Evolutionary conservation across 2,329 filamentous ascomycete species (phyloP), one percentile per base, ranked within the genome.

Genomic region (Emergomyces orientalis): DNA sequence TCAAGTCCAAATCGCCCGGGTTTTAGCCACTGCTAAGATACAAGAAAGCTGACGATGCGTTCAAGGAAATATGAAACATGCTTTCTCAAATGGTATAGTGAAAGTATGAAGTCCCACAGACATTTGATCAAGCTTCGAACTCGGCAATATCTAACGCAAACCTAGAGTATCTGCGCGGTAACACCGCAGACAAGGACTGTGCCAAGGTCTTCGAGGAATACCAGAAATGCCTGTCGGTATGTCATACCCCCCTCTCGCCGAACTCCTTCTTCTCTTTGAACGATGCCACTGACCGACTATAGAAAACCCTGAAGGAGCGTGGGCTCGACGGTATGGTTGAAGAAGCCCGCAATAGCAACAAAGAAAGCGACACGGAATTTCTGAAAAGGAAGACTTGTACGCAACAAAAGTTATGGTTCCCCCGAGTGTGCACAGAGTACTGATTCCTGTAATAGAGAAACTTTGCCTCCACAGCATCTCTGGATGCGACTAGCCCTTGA

Each of bases 71-170:
- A 99, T 74, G 94, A 99, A 76, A 92, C 88, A 60, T 99, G 94
- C 79, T 99, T 99, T 75, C 80, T 99, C 67, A 97, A 96, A 78
- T 99, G 94, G 94, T 99, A 99, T 76, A 97, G 92, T 73, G 94
- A 99, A 78, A 97, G 94, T 97, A 81, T 64, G 88, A 76, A 34
- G 2, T 67, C 32, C 61, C 59, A 34, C 22, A 32, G 41, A 59
- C 22, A 25, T 60, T 60, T 52, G 7, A 2, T 54, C 8, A 30
- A 39, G 32, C 39, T 47, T 47, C 11, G 19, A 14, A 25, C 11
- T 4, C 22, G 17, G 11, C 19, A 9, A 52, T 52, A 32, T 34
- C 34, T 41, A 34, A 63, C 47, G 27, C 62, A 68, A 2, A 32
- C 4, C 25, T 67, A 94, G 94, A 97, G 77, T 99, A 96, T 72